Conservation (phyloP, 371 early-diverging fungal species). For the Amoeboaphelidium protococcarum region DNA sequence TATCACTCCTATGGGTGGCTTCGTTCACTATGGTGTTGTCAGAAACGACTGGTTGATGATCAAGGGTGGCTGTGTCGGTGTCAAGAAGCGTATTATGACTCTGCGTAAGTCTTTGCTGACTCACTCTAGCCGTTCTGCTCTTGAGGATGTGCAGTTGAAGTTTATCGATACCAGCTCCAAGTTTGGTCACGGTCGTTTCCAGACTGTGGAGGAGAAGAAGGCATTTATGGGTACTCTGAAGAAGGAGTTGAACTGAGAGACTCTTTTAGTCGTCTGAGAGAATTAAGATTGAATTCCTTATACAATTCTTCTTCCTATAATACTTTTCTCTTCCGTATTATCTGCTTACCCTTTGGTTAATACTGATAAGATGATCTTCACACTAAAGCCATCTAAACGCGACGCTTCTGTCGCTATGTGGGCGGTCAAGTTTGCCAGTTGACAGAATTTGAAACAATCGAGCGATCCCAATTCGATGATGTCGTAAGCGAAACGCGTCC, state of each 20-base stretch:
- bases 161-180: constrained; percentile 99
- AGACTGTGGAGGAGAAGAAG: constrained; percentile 94
- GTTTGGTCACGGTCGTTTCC: constrained; percentile 99
- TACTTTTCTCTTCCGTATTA: no score
- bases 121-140: constrained; percentile 78
- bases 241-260: constrained; percentile 9
- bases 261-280: no score
- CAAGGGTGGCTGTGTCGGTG: constrained; percentile 96
- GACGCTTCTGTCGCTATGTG: no score
- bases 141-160: constrained; percentile 82
- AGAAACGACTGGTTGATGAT: constrained; percentile 96
- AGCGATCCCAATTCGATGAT: no score
- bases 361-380: no score
- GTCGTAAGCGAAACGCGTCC: no score
- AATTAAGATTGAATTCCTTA: no score
- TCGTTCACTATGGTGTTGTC: constrained; percentile 97
- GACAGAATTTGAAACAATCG: no score
- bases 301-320: no score
- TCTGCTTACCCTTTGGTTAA: no score
- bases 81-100: constrained; percentile 93
- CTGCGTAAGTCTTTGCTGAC: constrained; percentile 91
- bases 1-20: constrained; percentile 98
- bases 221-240: constrained; percentile 51
- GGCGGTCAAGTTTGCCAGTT: no score
- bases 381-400: no score